A percentile compares a stretch with the other conserved stretches of the same genome.
phyloP scores from a whole-genome alignment of 306 rosid genomes.

The Senna siamea region DNA sequence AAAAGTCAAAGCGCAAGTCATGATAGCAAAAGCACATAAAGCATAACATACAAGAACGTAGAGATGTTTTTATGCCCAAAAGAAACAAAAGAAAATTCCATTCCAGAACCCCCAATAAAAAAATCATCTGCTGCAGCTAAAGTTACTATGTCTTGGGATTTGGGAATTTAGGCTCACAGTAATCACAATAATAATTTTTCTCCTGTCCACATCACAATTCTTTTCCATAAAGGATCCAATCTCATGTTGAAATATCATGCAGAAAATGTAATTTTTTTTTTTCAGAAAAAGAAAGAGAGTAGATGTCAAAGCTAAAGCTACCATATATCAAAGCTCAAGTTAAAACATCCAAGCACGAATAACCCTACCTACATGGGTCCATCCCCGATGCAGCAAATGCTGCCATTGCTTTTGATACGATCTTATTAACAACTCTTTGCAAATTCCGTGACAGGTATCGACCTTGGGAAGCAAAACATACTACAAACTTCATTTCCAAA shows the following conservation, averaged over 20 bases:
- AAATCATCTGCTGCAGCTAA: neutral
- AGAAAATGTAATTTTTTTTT: neutral
- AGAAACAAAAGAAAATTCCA: neutral
- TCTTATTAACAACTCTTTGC: conserved; percentile 78
- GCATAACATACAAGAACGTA: neutral
- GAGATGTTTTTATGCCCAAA: neutral
- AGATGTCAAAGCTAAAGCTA: neutral
- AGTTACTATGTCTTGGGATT: neutral
- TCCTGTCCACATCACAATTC: neutral
- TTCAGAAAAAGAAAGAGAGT: too few relatives aligned
- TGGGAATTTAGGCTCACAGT: neutral
- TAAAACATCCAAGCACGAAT: too few relatives aligned
- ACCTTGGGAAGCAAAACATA: conserved; percentile 85
- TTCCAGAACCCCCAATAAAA: neutral
- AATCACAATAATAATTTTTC: neutral
- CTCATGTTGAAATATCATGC: neutral
- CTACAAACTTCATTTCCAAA: conserved; percentile 97
- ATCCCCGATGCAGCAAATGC: conserved; percentile 87
- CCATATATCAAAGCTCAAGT: too few relatives aligned
- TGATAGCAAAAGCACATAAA: neutral
- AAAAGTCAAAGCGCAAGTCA: neutral
- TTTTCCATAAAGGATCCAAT: neutral
- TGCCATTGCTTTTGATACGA: conserved; percentile 84
- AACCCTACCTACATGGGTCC: conserved; percentile 88
- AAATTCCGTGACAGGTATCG: conserved; percentile 86